These are phyloP conservation scores for Citrullus amarus DNA, from an alignment of 306 rosid species.

Conservation along the genomic window DNA sequence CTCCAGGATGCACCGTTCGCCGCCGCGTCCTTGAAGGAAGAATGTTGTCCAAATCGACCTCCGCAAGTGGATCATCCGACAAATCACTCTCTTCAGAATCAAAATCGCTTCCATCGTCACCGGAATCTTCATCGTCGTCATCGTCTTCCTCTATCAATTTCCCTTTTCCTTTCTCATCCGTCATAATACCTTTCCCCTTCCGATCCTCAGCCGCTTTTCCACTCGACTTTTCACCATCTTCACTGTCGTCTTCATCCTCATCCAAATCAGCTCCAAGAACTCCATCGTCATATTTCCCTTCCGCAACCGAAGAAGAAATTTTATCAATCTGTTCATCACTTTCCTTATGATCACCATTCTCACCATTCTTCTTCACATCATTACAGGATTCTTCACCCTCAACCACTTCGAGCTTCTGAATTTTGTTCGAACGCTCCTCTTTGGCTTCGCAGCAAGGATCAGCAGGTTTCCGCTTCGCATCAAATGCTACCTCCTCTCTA, in stretches of 20 bases:
- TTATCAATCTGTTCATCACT: conserved; percentile 8
- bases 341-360: neutral
- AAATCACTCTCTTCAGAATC: conserved; percentile 54
- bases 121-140: conserved; percentile 33
- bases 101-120: conserved; percentile 37
- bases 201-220: conserved; percentile 34
- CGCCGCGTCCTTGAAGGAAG: conserved; percentile 87
- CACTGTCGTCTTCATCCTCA: conserved; percentile 13
- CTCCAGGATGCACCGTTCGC: conserved; percentile 45
- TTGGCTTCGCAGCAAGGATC: neutral
- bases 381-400: conserved; percentile 1
- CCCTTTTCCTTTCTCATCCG: conserved; percentile 74
- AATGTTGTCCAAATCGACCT: conserved; percentile 87
- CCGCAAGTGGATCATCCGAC: conserved; percentile 78
- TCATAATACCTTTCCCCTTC: conserved; percentile 65
- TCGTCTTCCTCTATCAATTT: conserved; percentile 52
- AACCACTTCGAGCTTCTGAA: conserved; percentile 28
- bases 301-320: conserved; percentile 19
- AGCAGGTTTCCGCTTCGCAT: neutral
- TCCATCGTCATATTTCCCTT: conserved; percentile 9
- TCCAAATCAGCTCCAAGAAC: conserved; percentile 8
- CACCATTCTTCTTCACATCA: neutral
- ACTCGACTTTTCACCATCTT: conserved; percentile 22
- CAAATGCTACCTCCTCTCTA: conserved; percentile 39
- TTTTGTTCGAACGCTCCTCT: conserved; percentile 30